These are phyloP conservation scores for Fragosphaeria purpurea DNA, from an alignment of 2,329 filamentous ascomycete species.

Conservation along the genomic window DNA sequence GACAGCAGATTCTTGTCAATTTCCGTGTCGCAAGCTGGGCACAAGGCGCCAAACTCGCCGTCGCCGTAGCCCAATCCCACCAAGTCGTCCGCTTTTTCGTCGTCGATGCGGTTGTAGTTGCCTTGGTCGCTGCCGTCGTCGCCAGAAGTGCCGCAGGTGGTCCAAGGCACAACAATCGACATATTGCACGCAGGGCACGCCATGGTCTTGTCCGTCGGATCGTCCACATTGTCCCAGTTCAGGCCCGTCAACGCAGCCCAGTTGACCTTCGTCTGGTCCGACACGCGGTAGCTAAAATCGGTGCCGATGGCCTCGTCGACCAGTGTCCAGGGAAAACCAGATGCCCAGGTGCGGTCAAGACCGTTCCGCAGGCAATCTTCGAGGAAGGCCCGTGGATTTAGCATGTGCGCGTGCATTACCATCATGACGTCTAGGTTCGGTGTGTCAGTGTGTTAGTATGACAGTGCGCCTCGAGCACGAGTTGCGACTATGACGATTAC, in stretches of 20 bases:
- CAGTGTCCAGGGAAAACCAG: conserved; percentile 55
- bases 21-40: conserved; percentile 36
- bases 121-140: background rate
- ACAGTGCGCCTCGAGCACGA: too few relatives aligned
- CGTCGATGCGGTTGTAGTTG: too few relatives aligned
- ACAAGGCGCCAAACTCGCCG: conserved; percentile 38
- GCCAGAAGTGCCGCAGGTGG: conserved; percentile 33
- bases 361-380: conserved; percentile 60
- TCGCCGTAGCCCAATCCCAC: conserved; percentile 52
- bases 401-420: conserved; percentile 71
- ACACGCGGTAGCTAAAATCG: conserved; percentile 45
- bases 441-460: too few relatives aligned
- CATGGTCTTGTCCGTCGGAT: conserved; percentile 36
- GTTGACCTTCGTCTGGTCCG: conserved; percentile 28
- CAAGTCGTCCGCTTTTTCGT: conserved; percentile 17
- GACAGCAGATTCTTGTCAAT: conserved; percentile 50
- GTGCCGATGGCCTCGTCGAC: conserved; percentile 49
- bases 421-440: conserved; percentile 53
- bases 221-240: conserved; percentile 50
- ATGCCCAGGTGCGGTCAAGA: conserved; percentile 45
- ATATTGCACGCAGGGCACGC: conserved; percentile 45
- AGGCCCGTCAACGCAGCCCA: conserved; percentile 41
- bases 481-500: too few relatives aligned
- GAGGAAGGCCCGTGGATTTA: conserved; percentile 64
- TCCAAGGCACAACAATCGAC: conserved; percentile 46